Base-by-base conservation (phyloP, 306 rosid genomes). In the Casuarina glauca region DNA sequence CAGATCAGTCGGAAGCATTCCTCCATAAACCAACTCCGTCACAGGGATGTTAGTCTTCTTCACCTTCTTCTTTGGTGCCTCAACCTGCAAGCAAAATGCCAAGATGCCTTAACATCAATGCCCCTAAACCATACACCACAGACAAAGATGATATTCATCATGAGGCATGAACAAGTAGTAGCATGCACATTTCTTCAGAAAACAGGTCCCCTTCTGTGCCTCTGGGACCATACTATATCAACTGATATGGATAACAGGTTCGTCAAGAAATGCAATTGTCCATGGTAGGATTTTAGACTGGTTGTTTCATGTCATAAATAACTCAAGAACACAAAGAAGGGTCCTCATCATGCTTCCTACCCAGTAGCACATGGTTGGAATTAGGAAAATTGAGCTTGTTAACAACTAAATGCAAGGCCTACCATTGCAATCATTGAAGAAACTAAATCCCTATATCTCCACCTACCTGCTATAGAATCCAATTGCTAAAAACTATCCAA, bases 41-140 rank as follows among this genome's bases (percentile, higher is more conserved):
- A 95, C 82, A 11, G 90, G 89, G 68, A 95, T 88, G 66, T 72
- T 90, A 70, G 90, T 86, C 80, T 88, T 95, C 89, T 88, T 95
- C 0, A 95, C 96, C 82, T 95, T 95, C 81, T 82, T 95, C 92
- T 89, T 95, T 1, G 91, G 91, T 78, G 90, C 93, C 80, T 93
- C 87, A 82, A 76, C 86, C 94, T 82, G 64, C 55, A 83, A 76
- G 26, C 58, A 70, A 50, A 74, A 46, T 78, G 36, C 62, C 69
- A 9, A 17, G 42, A 42, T 67, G 49, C 60, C n/a, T 64, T 69
- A 60, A 76, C 32, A 3, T 58, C 26, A 4, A 58, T 26, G 64
- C 39, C 1, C 9, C 11, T 20, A 58, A 20, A 35, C 39, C 35
- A 3, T 58, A 57, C 13, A 9, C 32, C 26, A 58, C 36, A 19